Evolutionary conservation across 2,329 filamentous ascomycete species (phyloP).

Genomic region (Penicillium polonicum): DNA sequence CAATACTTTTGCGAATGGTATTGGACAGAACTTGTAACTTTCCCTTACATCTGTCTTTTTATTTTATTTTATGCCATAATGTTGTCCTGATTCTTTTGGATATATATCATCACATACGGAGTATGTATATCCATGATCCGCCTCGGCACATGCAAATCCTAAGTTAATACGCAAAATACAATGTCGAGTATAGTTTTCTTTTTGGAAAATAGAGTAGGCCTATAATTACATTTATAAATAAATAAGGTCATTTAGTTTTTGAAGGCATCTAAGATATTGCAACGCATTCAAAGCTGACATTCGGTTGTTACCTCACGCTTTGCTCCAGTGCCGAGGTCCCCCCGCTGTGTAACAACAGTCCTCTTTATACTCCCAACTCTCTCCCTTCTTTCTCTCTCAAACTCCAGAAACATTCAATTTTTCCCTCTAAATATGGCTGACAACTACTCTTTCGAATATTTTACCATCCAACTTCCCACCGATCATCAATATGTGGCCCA

Average conservation of each 20-base stretch:
- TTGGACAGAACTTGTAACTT: not conserved
- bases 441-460: constrained; percentile 52
- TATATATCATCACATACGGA: not conserved
- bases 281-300: not conserved
- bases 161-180: not conserved
- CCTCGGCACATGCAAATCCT: constrained; percentile 17
- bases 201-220: too few species aligned
- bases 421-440: constrained; percentile 23
- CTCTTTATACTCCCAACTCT: not conserved
- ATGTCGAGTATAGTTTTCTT: not conserved
- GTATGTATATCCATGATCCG: not conserved
- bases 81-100: too few species aligned
- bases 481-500: constrained; percentile 70
- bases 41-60: not conserved
- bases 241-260: not conserved
- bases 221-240: too few species aligned
- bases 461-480: constrained; percentile 68
- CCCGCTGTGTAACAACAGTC: not conserved
- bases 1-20: too few species aligned
- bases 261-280: not conserved
- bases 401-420: not conserved
- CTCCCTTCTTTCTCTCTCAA: not conserved
- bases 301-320: not conserved
- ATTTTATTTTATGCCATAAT: not conserved
- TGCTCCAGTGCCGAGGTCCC: constrained; percentile 6